A percentile compares a stretch with the other conserved stretches of the same genome.
Conservation (phyloP, 768 basidiomycete species). For the Kwoniella sp. region DNA sequence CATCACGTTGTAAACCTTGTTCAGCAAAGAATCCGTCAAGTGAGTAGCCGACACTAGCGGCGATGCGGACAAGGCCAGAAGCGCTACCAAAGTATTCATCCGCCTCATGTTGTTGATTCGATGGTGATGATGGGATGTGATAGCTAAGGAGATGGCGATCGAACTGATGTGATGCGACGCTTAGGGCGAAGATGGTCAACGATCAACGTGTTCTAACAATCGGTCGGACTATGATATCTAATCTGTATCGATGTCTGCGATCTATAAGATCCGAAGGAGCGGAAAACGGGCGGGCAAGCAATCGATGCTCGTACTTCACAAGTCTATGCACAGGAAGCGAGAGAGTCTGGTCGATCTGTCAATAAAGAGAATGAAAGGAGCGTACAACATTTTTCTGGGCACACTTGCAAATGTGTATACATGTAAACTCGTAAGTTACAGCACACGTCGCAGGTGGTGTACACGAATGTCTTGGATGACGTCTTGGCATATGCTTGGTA, state of each 20-base stretch:
- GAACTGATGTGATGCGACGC: neutral
- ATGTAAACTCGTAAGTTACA: no score
- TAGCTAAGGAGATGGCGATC: neutral
- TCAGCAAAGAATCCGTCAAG: slow-evolving; percentile 34
- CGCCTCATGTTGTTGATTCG: slow-evolving; percentile 53
- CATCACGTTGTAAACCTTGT: slow-evolving; percentile 49
- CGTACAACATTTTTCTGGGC: neutral
- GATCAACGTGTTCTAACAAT: no score
- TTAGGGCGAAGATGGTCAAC: no score
- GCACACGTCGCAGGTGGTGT: neutral
- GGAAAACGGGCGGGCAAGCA: no score
- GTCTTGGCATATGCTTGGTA: slow-evolving; percentile 9
- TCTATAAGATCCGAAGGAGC: no score
- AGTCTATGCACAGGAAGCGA: neutral
- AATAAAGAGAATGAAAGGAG: slow-evolving; percentile 1
- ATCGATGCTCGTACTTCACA: neutral
- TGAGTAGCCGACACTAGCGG: slow-evolving; percentile 57
- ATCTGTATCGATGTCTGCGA: no score
- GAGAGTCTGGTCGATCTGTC: neutral
- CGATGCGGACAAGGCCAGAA: slow-evolving; percentile 61
- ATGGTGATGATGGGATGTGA: neutral
- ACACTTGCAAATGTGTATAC: neutral
- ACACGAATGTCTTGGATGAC: slow-evolving; percentile 13
- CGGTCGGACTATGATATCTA: no score
- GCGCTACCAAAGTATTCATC: slow-evolving; percentile 55